phyloP scores from a whole-genome alignment of 2,329 filamentous ascomycete genomes.

The Aspergillus clavatus region DNA sequence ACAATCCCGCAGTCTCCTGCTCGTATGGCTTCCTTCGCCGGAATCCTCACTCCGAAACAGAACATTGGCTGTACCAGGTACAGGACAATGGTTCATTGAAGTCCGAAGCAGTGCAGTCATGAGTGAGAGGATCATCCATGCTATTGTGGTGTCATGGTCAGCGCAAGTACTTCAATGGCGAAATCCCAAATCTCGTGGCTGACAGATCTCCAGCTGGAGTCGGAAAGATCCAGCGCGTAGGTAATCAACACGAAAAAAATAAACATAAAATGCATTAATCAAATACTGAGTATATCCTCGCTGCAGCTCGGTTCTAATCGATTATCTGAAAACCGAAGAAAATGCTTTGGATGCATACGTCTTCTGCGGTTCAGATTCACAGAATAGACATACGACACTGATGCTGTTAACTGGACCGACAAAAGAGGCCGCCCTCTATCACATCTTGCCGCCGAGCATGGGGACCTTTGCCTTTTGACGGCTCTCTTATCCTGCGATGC shows the following conservation, averaged over 20 bases:
- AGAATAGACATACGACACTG: no score
- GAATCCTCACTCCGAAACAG: background rate
- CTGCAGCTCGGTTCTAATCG: no score
- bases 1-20: background rate
- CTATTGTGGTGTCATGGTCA: conserved; percentile 7
- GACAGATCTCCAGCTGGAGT: conserved; percentile 1
- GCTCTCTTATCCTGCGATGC: no score
- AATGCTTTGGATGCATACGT: background rate
- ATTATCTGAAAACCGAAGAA: background rate
- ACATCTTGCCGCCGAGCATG: no score
- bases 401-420: no score
- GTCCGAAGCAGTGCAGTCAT: background rate
- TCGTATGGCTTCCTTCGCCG: background rate
- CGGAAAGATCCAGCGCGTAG: conserved; percentile 1
- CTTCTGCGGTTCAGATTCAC: conserved; percentile 8
- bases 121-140: background rate
- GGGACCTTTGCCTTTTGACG: no score
- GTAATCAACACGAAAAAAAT: no score
- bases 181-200: no score
- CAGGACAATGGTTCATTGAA: conserved; percentile 3
- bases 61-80: conserved; percentile 3
- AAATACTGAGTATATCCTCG: no score
- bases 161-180: no score
- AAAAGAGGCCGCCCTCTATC: no score
- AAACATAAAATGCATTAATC: no score